phyloP scores from a whole-genome alignment of 148 eudicot species.

The Mesembryanthemum crystallinum region DNA sequence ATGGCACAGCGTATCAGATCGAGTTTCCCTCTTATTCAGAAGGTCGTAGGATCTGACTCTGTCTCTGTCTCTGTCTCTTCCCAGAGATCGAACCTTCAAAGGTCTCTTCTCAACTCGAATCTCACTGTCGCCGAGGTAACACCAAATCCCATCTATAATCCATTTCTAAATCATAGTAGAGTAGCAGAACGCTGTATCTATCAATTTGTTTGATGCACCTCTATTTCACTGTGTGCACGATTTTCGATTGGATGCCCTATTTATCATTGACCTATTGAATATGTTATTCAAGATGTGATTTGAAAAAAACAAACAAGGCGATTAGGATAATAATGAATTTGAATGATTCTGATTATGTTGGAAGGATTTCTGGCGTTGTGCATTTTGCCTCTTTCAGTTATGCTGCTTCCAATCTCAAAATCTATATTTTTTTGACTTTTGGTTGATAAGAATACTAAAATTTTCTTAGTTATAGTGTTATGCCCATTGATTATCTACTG shows the following conservation, averaged over 20 bases:
- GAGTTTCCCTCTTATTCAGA: constrained; percentile 37
- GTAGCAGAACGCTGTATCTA: neutral
- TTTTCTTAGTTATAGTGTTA: neutral
- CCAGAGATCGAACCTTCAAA: constrained; percentile 36
- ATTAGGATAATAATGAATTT: neutral
- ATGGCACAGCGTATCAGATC: constrained; percentile 75
- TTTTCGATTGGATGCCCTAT: neutral
- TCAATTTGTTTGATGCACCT: neutral
- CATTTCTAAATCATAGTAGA: neutral
- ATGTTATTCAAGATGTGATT: neutral
- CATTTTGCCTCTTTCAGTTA: neutral
- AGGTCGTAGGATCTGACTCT: constrained; percentile 34
- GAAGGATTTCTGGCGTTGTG: neutral
- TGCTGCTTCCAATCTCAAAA: neutral
- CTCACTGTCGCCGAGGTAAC: constrained; percentile 48
- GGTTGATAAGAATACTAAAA: no score
- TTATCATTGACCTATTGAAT: neutral
- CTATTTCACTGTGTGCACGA: neutral
- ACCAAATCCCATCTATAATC: neutral
- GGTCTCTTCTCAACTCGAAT: constrained; percentile 32
- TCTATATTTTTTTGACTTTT: no score
- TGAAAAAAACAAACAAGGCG: no score
- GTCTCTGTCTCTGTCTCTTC: constrained; percentile 38
- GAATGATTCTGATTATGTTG: neutral
- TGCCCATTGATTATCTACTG: neutral